Percentiles rank a stretch among this genome's conserved stretches.
Conservation (phyloP, 495 filamentous ascomycete genomes). For the Glonium stellatum region DNA sequence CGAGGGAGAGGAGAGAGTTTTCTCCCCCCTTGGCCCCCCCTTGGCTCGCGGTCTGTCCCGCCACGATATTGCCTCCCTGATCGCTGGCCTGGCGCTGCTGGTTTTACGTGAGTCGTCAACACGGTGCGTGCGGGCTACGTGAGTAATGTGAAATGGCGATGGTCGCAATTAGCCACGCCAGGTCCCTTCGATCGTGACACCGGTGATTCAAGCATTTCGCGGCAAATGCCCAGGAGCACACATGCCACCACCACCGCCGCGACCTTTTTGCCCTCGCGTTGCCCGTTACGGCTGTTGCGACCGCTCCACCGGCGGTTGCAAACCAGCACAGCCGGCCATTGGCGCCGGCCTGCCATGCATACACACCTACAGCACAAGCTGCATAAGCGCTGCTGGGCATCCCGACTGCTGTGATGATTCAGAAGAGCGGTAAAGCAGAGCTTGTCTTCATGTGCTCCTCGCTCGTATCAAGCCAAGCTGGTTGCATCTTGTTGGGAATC, state of each 20-base stretch:
- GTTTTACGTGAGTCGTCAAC: too few relatives aligned
- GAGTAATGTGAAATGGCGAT: too few relatives aligned
- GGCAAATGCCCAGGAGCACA: not conserved
- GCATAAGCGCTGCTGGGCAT: constrained; percentile 27
- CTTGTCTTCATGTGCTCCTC: constrained; percentile 9
- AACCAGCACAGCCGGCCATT: constrained; percentile 19
- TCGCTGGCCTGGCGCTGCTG: too few relatives aligned
- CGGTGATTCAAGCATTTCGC: constrained; percentile 4
- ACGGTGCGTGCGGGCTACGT: too few relatives aligned
- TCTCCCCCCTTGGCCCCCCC: not conserved
- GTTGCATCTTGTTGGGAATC: constrained; percentile 25
- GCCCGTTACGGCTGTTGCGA: not conserved
- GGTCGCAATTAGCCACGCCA: too few relatives aligned
- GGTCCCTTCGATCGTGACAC: too few relatives aligned
- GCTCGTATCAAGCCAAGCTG: constrained; percentile 11
- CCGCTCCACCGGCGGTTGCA: constrained; percentile 4
- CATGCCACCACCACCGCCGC: too few relatives aligned
- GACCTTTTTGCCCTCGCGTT: not conserved
- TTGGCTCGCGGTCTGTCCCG: too few relatives aligned
- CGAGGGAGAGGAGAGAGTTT: constrained; percentile 9
- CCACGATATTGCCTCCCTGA: too few relatives aligned
- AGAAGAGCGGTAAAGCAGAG: constrained; percentile 28
- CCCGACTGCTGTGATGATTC: constrained; percentile 24
- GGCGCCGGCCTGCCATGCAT: constrained; percentile 23
- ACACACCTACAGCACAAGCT: constrained; percentile 17